Evolutionary conservation across 176 grass and related monocot genomes (phyloP), one percentile per base, ranked within the genome.

Genomic region (bread wheat (Triticum aestivum)): DNA sequence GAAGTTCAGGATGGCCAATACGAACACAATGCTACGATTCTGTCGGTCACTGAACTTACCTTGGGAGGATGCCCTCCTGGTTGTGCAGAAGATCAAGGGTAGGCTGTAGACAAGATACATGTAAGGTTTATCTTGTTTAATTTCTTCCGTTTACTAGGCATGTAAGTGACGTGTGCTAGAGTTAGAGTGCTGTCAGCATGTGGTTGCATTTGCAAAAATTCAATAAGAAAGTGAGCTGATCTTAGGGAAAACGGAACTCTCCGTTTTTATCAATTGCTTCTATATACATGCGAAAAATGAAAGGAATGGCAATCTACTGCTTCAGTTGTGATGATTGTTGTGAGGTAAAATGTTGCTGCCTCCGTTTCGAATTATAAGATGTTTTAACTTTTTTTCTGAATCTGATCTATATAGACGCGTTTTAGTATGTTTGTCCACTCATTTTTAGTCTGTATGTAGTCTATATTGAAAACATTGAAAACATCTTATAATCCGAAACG

Each of bases 191-290:
- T 51, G 65, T 70, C 8, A 78, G 26, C 39, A 63, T 15, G 5
- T n/a, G 64, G 64, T 23, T 37, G 21, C 39, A 47, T 65, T 49
- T 44, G 20, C 18, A 64, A 35, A 65, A 2, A 56, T 68, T 29
- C 8, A 77, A 17, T 32, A 66, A 33, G 65, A 69, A 69, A 59
- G 23, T 21, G 17, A 12, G 45, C 52, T 69, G 33, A 38, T 21
- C 21, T 84, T 65, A 85, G 44, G 64, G 32, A n/a, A 73, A 85
- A 78, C 52, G 63, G n/a, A 56, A 6, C 8, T 73, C 23, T 21
- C 9, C 2, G 5, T 52, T 52, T 52, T 61, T 30, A 11, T 17
- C 35, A 42, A 17, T 11, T 45, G 23, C 37, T 44, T 80, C 23
- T 5, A 61, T 23, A 8, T 61, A 1, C 21, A 61, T 75, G 24